These are phyloP conservation scores for Claviceps sp. DNA, from an alignment of 2,329 filamentous ascomycete genomes.

Conservation along the genomic window DNA sequence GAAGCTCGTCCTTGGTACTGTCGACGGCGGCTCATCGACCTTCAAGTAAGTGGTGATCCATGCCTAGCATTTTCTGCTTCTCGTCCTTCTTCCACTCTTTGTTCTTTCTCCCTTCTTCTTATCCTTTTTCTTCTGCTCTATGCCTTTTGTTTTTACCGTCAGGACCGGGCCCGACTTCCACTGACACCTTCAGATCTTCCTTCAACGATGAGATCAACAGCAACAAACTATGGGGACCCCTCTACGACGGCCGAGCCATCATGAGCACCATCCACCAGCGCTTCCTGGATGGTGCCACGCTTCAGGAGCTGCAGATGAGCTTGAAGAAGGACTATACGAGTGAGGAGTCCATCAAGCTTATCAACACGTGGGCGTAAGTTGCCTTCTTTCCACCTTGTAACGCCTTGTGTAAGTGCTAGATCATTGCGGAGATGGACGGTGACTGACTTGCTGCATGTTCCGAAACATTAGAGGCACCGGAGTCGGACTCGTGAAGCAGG, in stretches of 20 bases:
- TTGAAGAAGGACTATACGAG: conserved; percentile 23
- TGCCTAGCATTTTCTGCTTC: neutral
- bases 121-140: no score
- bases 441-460: neutral
- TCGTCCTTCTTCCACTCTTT: neutral
- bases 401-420: neutral
- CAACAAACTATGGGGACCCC: conserved; percentile 24
- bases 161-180: neutral
- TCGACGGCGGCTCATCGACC: conserved; percentile 31
- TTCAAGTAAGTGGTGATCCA: conserved; percentile 24
- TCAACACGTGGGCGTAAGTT: conserved; percentile 26
- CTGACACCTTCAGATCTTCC: conserved; percentile 15
- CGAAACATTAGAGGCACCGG: conserved; percentile 21
- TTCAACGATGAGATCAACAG: conserved; percentile 30
- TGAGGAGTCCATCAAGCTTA: conserved; percentile 19
- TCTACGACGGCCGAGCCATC: conserved; percentile 32
- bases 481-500: conserved; percentile 30
- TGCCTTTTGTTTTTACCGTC: neutral
- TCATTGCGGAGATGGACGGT: neutral
- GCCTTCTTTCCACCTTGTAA: neutral
- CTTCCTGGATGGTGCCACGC: conserved; percentile 23
- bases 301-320: conserved; percentile 28
- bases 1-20: conserved; percentile 25
- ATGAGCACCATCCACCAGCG: conserved; percentile 25
- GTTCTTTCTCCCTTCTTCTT: neutral